Evolutionary conservation across 345 rosid genomes (phyloP), one percentile per base, ranked within the genome.

Genomic region (Eutrema yunnanense): DNA sequence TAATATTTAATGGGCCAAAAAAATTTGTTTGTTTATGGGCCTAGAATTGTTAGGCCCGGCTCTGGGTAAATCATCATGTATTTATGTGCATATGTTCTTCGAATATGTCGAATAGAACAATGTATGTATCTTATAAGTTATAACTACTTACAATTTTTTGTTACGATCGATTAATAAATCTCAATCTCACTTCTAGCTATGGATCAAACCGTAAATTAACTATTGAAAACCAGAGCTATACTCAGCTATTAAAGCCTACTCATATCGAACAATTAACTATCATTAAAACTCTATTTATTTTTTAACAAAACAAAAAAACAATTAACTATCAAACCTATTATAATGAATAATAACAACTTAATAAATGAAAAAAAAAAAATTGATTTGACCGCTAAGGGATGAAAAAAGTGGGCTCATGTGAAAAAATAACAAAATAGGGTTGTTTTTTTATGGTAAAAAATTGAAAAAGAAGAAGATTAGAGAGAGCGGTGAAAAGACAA

Each of bases 381-480:
- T 74, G 78, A 74, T 74, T 67, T 59, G 73, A 74, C 78, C 26
- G 41, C 13, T 59, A 50, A 13, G 48, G 34, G 62, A 26, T 67
- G 44, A 32, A 51, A 53, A 74, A 67, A 10, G 55, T 40, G 64
- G 48, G 62, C 47, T 65, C 9, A 3, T 38, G 65, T 67, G 10
- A 65, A 48, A 48, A 16, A 0, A 44, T 12, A 26, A 65, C 26
- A 50, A 53, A 34, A 63, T 2, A 53, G 44, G 34, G 30, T 33
- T 37, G 51, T 48, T 48, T 47, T 48, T 57, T 52, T 14, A 59
- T 27, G 47, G 62, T 74, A 32, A 62, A 52, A 61, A 37, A n/a
- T 40, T 12, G 11, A 41, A 53, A 37, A 29, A 26, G 34, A 14
- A 13, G 44, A 30, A 9, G 12, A 7, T 11, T 7, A 13, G 9